Conservation (phyloP, 768 basidiomycete species). For the Kwoniella dendrophila region DNA sequence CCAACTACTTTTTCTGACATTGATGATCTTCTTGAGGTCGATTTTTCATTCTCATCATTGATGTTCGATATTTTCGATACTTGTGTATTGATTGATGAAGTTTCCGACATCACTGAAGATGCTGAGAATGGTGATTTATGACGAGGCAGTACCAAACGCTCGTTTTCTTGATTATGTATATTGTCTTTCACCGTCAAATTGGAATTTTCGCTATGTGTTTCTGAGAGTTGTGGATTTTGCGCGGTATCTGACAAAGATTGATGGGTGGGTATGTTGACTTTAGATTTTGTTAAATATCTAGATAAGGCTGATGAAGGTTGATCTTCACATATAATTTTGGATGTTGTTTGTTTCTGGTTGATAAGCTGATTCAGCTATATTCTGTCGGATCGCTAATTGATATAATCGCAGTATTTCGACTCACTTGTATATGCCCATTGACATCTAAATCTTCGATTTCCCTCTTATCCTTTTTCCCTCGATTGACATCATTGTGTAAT, state of each 20-base stretch:
- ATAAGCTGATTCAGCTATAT: too few relatives aligned
- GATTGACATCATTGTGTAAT: not conserved
- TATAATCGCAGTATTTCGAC: too few relatives aligned
- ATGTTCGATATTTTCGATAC: not conserved
- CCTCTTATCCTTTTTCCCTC: not conserved
- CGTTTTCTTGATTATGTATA: too few relatives aligned
- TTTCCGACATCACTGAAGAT: not conserved
- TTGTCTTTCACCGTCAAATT: too few relatives aligned
- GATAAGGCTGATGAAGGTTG: too few relatives aligned
- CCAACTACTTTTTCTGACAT: constrained; percentile 21
- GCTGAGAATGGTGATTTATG: not conserved
- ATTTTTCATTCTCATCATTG: not conserved
- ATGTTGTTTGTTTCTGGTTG: too few relatives aligned
- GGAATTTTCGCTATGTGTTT: too few relatives aligned
- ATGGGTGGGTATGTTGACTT: not conserved
- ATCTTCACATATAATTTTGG: too few relatives aligned
- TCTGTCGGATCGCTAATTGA: too few relatives aligned
- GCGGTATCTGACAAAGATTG: not conserved
- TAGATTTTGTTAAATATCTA: not conserved
- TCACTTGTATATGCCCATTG: not conserved
- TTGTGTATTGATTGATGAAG: not conserved
- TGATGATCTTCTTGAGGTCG: constrained; percentile 5
- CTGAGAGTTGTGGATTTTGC: not conserved
- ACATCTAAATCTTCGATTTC: not conserved
- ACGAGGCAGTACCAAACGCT: not conserved